phyloP scores from a whole-genome alignment of 2,329 filamentous ascomycete genomes.

The Peltaster fructicola region DNA sequence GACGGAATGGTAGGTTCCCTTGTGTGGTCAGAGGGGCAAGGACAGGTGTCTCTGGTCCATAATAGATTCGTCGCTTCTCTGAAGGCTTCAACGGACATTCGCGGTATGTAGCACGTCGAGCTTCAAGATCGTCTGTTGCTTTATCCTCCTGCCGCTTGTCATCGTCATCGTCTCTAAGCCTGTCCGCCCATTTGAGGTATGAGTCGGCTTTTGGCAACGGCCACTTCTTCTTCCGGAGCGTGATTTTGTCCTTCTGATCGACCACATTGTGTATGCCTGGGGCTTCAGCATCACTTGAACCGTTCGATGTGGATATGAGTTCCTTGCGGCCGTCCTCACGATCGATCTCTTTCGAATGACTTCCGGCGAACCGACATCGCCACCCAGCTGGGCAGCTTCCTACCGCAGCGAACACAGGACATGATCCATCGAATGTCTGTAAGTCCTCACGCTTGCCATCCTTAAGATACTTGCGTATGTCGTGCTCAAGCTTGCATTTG shows the following conservation, averaged over 20 bases:
- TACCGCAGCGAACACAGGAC: slow-evolving; percentile 61
- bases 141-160: slow-evolving; percentile 7
- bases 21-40: slow-evolving; percentile 93
- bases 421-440: slow-evolving; percentile 55
- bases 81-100: slow-evolving; percentile 79
- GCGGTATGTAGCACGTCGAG: slow-evolving; percentile 56
- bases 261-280: slow-evolving; percentile 59
- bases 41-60: slow-evolving; percentile 79
- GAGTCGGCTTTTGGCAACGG: slow-evolving; percentile 55
- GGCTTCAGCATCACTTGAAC: slow-evolving; percentile 25
- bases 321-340: slow-evolving; percentile 68
- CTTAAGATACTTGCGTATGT: slow-evolving; percentile 68
- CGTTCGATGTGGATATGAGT: slow-evolving; percentile 38
- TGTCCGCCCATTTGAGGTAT: slow-evolving; percentile 62
- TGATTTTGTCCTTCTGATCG: slow-evolving; percentile 49
- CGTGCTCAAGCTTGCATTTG: slow-evolving; percentile 65
- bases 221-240: slow-evolving; percentile 54
- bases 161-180: slow-evolving; percentile 28
- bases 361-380: slow-evolving; percentile 82
- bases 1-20: slow-evolving; percentile 85
- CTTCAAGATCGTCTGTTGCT: slow-evolving; percentile 13
- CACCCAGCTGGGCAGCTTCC: slow-evolving; percentile 72
- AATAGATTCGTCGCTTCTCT: slow-evolving; percentile 87
- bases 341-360: slow-evolving; percentile 68
- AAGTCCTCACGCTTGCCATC: slow-evolving; percentile 70